Percentiles rank a stretch among this genome's conserved stretches.
These are phyloP conservation scores for Hypomontagnella submonticulosa DNA, from an alignment of 495 filamentous ascomycete species.

Conservation along the genomic window DNA sequence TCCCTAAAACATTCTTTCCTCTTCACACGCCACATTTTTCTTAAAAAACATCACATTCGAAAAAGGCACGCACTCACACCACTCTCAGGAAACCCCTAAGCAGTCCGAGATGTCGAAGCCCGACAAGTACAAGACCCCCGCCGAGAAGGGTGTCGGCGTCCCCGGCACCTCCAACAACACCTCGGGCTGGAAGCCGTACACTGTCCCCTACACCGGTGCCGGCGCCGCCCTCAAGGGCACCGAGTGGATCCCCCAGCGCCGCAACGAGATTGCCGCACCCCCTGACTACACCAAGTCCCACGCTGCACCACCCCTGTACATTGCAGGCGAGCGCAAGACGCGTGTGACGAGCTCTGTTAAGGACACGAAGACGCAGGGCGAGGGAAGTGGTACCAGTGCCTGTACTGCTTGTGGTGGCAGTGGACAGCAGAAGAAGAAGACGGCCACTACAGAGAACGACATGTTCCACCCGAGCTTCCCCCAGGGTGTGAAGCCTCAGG, in stretches of 20 bases:
- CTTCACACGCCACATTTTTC: no score
- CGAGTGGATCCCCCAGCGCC: conserved; percentile 8
- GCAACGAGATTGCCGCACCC: no score
- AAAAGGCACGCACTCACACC: no score
- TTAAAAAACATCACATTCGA: neutral
- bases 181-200: conserved; percentile 34
- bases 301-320: conserved; percentile 23
- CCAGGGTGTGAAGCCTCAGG: no score
- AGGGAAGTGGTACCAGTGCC: neutral
- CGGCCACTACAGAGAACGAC: no score
- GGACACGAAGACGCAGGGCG: neutral
- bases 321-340: conserved; percentile 6
- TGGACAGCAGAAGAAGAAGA: no score
- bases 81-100: neutral
- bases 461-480: no score
- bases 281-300: neutral
- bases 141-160: conserved; percentile 13
- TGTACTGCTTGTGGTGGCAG: no score
- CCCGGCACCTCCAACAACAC: conserved; percentile 4
- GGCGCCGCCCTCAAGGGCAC: conserved; percentile 7
- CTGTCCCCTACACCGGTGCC: conserved; percentile 40
- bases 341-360: neutral
- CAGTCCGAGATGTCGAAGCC: conserved; percentile 23
- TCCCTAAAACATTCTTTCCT: no score
- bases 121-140: conserved; percentile 20